Base-by-base conservation (phyloP, 345 rosid genomes). In the Melaleuca alternifolia region DNA sequence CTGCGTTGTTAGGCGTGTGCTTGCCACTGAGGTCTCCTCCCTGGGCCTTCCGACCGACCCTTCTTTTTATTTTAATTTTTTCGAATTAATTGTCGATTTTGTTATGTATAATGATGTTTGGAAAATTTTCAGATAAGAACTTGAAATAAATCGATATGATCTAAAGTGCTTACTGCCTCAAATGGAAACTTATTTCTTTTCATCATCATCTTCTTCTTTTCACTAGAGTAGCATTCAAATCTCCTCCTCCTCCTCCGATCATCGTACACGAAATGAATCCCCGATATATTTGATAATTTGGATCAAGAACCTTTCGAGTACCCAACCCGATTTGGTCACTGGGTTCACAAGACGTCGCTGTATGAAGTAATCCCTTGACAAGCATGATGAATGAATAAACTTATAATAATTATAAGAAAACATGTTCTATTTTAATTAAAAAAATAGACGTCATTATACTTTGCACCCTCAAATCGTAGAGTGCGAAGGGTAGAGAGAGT, bases 21-120 rank as follows among this genome's bases (percentile, higher is more conserved):
- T 93, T 88, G 89, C 95, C 95, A 94, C 92, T 90, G 89, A 89
- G 85, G 92, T 92, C 93, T 89, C 92, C 87, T 91, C 92, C 92
- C 56, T 24, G 81, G 82, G 37, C 87, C 85, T 88, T 85, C 89
- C 56, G 77, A 10, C 28, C 59, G 21, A 37, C n/a, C 56, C 50
- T 28, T 28, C 20, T 85, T 81, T 86, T 71, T 85, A 71, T 87
- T 65, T 41, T 44, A 52, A 75, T 85, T 85, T 85, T 85, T 41
- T 4, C 41, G 41, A 41, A 41, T 41, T 41, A n/a, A n/a, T n/a
- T n/a, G n/a, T n/a, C n/a, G n/a, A n/a, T n/a, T n/a, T n/a, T n/a
- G n/a, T n/a, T n/a, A n/a, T n/a, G n/a, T n/a, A n/a, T n/a, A n/a
- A n/a, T n/a, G n/a, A 41, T 41, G 41, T 62, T 28, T 10, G 41